Evolutionary conservation across 208 protist genomes (phyloP).

Genomic region (Jaenimonas drosophilae): DNA sequence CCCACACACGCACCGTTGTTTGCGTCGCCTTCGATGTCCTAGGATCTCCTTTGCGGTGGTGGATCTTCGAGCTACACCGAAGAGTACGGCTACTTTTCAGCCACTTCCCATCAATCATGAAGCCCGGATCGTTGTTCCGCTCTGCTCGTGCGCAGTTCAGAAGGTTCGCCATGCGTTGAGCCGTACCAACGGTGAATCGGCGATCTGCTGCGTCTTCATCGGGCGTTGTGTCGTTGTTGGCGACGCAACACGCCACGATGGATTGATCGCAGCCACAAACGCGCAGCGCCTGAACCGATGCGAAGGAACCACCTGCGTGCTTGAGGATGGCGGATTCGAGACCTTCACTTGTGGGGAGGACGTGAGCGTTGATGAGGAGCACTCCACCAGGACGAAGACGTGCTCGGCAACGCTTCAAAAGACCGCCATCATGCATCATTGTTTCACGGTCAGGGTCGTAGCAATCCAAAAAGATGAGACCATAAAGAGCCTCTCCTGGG

Average conservation of each 20-base stretch:
- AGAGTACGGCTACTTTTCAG: slow-evolving; percentile 11
- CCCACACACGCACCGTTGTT: too few species aligned
- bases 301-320: slow-evolving; percentile 24
- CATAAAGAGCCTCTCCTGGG: slow-evolving; percentile 14
- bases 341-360: slow-evolving; percentile 20
- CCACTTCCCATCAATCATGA: slow-evolving; percentile 13
- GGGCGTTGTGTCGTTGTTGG: too few species aligned
- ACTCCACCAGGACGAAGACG: slow-evolving; percentile 41
- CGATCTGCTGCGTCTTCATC: too few species aligned
- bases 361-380: slow-evolving; percentile 70
- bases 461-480: slow-evolving; percentile 75
- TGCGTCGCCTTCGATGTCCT: too few species aligned
- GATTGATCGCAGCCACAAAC: slow-evolving; percentile 51
- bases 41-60: too few species aligned
- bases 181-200: background rate
- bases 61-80: background rate
- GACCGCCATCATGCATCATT: slow-evolving; percentile 58
- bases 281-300: slow-evolving; percentile 53
- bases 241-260: slow-evolving; percentile 57
- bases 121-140: slow-evolving; percentile 1
- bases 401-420: slow-evolving; percentile 38
- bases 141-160: background rate
- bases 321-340: slow-evolving; percentile 11
- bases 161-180: background rate
- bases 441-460: slow-evolving; percentile 59